Evolutionary conservation across 805 yeast species (phyloP).

Genomic region (Saturnispora galanensis): DNA sequence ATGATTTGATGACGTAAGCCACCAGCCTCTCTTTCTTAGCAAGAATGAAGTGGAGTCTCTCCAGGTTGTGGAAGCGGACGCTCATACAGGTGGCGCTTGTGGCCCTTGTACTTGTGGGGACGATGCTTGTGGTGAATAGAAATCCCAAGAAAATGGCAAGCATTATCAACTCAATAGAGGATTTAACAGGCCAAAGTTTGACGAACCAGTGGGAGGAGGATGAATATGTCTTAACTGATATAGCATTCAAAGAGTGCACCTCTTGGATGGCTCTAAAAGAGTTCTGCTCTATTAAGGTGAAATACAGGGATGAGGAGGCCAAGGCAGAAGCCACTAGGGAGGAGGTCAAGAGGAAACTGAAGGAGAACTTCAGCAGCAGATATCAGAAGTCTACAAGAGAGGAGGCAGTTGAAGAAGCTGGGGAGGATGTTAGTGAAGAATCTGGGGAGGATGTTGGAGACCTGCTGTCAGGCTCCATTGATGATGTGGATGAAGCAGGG

Average conservation of each 20-base stretch:
- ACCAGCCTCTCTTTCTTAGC: neutral
- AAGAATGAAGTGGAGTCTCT: conserved; percentile 3
- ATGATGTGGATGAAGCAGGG: conserved; percentile 5
- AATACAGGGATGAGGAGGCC: neutral
- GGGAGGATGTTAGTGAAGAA: too few relatives aligned
- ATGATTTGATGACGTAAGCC: neutral
- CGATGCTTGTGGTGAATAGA: neutral
- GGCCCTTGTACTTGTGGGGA: neutral
- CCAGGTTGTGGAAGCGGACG: conserved; percentile 6
- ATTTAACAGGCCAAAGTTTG: conserved; percentile 3
- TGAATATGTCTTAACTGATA: conserved; percentile 4
- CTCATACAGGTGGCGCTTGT: conserved; percentile 1
- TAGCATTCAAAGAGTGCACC: conserved; percentile 5
- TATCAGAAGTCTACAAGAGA: neutral
- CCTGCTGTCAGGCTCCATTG: neutral
- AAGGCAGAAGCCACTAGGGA: neutral
- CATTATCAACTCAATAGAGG: conserved; percentile 3
- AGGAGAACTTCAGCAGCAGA: neutral
- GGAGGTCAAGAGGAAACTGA: neutral
- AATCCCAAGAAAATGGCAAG: conserved; percentile 2
- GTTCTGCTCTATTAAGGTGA: conserved; percentile 1
- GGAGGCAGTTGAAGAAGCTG: neutral
- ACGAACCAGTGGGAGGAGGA: conserved; percentile 6
- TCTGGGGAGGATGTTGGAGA: neutral
- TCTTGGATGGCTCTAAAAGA: neutral